phyloP scores from a whole-genome alignment of 1,284 basidiomycete genomes.

The Trametes polyzona region DNA sequence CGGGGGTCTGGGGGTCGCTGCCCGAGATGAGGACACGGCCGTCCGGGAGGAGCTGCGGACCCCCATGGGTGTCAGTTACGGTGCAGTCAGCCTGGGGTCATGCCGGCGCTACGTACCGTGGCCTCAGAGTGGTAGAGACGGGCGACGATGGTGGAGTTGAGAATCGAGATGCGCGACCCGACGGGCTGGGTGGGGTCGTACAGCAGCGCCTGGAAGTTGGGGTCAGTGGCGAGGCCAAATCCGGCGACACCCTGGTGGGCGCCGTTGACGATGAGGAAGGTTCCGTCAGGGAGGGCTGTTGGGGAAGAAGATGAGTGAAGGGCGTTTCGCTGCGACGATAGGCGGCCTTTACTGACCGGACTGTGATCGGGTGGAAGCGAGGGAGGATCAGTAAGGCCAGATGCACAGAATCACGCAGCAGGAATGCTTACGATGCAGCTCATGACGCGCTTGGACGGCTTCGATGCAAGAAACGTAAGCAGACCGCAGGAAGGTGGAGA shows the following conservation, averaged over 20 bases:
- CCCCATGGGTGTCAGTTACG: background rate
- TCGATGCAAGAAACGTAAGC: background rate
- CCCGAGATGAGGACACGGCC: constrained; percentile 76
- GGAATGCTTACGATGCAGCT: constrained; percentile 57
- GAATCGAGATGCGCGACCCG: constrained; percentile 67
- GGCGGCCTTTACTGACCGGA: constrained; percentile 25
- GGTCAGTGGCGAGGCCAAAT: constrained; percentile 68
- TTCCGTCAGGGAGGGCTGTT: constrained; percentile 68
- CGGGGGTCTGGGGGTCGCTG: constrained; percentile 63
- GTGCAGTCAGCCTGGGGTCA: background rate
- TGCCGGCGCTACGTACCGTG: constrained; percentile 29
- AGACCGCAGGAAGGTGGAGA: background rate
- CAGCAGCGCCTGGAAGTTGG: constrained; percentile 66
- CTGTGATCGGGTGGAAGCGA: constrained; percentile 10
- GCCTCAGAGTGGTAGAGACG: constrained; percentile 85
- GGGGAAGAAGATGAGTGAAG: background rate
- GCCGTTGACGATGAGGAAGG: constrained; percentile 75
- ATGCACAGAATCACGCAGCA: background rate
- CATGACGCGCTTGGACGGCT: constrained; percentile 80
- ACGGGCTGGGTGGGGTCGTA: constrained; percentile 68
- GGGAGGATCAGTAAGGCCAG: background rate
- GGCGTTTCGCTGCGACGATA: background rate
- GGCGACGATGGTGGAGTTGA: constrained; percentile 73
- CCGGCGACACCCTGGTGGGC: constrained; percentile 70
- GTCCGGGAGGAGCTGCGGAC: constrained; percentile 55